These are phyloP conservation scores for Boletus subparvulus DNA, from an alignment of 768 basidiomycete species.

Conservation along the genomic window DNA sequence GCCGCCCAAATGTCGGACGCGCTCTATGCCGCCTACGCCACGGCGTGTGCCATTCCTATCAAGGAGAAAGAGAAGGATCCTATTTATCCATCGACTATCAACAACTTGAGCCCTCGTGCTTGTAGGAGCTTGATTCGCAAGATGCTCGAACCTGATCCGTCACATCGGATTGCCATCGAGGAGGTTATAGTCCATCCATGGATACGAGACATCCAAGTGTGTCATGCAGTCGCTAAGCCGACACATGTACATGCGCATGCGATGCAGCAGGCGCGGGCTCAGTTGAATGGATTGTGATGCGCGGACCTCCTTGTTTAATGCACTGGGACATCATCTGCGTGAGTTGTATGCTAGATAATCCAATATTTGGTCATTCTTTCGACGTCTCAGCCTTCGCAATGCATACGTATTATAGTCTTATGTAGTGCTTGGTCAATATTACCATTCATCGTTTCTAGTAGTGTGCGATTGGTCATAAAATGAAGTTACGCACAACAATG, in stretches of 20 bases:
- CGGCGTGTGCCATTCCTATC: constrained; percentile 35
- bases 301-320: not conserved
- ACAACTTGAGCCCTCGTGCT: constrained; percentile 83
- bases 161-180: constrained; percentile 71
- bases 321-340: not conserved
- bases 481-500: constrained; percentile 3
- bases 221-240: constrained; percentile 61
- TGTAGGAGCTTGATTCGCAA: constrained; percentile 81
- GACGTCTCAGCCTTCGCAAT: constrained; percentile 1
- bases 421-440: constrained; percentile 21
- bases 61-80: constrained; percentile 33
- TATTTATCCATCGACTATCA: constrained; percentile 65
- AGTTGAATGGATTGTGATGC: constrained; percentile 29
- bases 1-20: constrained; percentile 82
- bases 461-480: not conserved
- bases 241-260: constrained; percentile 73
- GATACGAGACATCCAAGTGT: constrained; percentile 81
- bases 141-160: constrained; percentile 96
- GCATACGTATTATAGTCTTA: constrained; percentile 20
- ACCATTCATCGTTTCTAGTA: constrained; percentile 10
- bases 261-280: constrained; percentile 54
- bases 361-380: constrained; percentile 5
- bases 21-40: constrained; percentile 75
- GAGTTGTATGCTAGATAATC: not conserved
- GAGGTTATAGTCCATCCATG: constrained; percentile 77